Base-by-base conservation (phyloP, 768 basidiomycete species). In the Pisolithus tinctorius region DNA sequence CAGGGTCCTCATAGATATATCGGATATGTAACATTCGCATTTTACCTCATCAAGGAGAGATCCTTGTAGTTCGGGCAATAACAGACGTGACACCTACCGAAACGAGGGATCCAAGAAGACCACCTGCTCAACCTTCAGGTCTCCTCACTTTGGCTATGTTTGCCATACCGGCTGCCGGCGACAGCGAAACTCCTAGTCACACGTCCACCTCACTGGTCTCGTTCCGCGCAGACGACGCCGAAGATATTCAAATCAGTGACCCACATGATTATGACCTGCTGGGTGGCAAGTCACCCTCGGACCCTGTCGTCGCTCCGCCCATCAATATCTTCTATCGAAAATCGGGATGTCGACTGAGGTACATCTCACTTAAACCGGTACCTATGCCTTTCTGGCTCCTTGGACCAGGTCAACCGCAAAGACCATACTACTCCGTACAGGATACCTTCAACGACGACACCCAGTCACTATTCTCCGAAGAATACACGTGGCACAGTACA, bases 21-120 rank as follows among this genome's bases (percentile, higher is more conserved):
- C 66, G 67, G 23, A 77, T 84, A 52, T 73, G 71, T 49, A 76
- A 73, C n/a, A 64, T 80, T 45, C 75, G 79, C 29, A 70, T 77
- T 25, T 60, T 82, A 34, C 80, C 81, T 2, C 63, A 67, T 13
- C 81, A 83, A 59, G 64, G 68, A 8, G 71, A 79, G 48, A 63
- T 84, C 11, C 65, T 84, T 20, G 68, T 81, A 48, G 69, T 81
- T 43, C 79, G 82, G 34, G 67, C 69, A 4, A 55, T 76, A 44
- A 61, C 45, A 23, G 45, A 47, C 23, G 36, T 36, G 31, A 47
- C 45, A 1, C 45, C 45, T 20, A 31, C 34, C 31, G 31, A 4
- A 6, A 47, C 30, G 13, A 34, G 11, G 25, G 45, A 47, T n/a
- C 45, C 29, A 29, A 36, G 43, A 26, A 55, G 55, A 4, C 54